A percentile compares a stretch with the other conserved stretches of the same genome.
Evolutionary conservation across 495 filamentous ascomycete species (phyloP).

Genomic region (Hypoxylon trugodes): DNA sequence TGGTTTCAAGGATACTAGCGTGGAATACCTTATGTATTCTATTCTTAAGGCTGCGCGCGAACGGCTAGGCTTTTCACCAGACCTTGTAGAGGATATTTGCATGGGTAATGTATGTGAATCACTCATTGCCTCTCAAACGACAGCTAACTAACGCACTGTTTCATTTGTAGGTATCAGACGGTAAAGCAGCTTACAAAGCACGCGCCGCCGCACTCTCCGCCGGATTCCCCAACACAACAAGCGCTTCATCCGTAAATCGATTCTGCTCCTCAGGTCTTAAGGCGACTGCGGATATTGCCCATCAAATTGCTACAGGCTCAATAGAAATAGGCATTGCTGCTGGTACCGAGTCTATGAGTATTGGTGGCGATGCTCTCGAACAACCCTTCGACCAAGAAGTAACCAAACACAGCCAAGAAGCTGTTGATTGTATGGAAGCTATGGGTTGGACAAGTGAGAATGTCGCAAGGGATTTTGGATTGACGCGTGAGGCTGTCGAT

Average conservation of each 20-base stretch:
- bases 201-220: conserved; percentile 89
- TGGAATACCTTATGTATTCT: conserved; percentile 85
- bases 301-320: conserved; percentile 79
- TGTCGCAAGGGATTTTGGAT: conserved; percentile 88
- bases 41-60: conserved; percentile 77
- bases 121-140: neutral
- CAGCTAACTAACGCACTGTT: neutral
- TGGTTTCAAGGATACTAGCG: conserved; percentile 92
- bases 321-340: conserved; percentile 90
- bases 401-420: conserved; percentile 74
- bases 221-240: conserved; percentile 90
- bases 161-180: conserved; percentile 75
- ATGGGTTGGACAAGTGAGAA: conserved; percentile 99
- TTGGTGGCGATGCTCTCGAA: conserved; percentile 70
- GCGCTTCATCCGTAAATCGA: conserved; percentile 83
- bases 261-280: conserved; percentile 98
- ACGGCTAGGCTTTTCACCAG: conserved; percentile 80
- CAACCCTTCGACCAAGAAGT: conserved; percentile 82
- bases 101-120: conserved; percentile 80
- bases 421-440: conserved; percentile 85
- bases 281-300: conserved; percentile 91
- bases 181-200: conserved; percentile 86
- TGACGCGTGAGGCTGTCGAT: conserved; percentile 82
- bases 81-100: conserved; percentile 89
- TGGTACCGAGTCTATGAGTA: conserved; percentile 88